Conservation (phyloP, 352 stramenopile species). For the Pythium oligandrum region DNA sequence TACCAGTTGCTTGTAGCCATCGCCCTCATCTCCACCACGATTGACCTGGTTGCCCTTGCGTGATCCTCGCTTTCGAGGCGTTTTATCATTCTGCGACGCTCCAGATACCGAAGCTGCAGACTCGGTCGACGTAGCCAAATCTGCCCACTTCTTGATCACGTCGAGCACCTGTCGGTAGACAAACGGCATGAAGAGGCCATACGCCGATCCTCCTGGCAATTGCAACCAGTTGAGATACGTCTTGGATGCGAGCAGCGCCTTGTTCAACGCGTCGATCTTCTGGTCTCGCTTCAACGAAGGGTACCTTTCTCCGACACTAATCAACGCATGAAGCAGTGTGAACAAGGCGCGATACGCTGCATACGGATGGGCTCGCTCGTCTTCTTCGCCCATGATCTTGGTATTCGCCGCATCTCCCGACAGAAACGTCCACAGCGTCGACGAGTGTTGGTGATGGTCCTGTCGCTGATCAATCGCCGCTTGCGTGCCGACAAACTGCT, state of each 20-base stretch:
- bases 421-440: conserved; percentile 54
- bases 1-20: conserved; percentile 29
- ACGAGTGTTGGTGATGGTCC: conserved; percentile 2
- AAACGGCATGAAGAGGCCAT: conserved; percentile 83
- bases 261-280: conserved; percentile 38
- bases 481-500: conserved; percentile 22
- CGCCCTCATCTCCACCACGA: conserved; percentile 16
- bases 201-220: conserved; percentile 70
- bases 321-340: conserved; percentile 43
- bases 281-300: conserved; percentile 25
- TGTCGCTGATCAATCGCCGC: not conserved
- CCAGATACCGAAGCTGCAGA: not conserved
- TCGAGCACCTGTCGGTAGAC: conserved; percentile 81
- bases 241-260: conserved; percentile 65
- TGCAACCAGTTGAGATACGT: conserved; percentile 80
- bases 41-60: conserved; percentile 2
- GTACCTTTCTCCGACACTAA: conserved; percentile 61
- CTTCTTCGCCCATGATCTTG: conserved; percentile 28
- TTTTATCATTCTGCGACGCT: conserved; percentile 12
- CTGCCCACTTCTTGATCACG: conserved; percentile 75
- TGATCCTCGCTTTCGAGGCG: conserved; percentile 9
- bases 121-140: conserved; percentile 13
- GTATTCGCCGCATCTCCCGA: conserved; percentile 15
- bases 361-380: conserved; percentile 21
- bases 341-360: conserved; percentile 68